These are phyloP conservation scores for Cladorrhinum samala DNA, from an alignment of 495 filamentous ascomycete species.

Conservation along the genomic window DNA sequence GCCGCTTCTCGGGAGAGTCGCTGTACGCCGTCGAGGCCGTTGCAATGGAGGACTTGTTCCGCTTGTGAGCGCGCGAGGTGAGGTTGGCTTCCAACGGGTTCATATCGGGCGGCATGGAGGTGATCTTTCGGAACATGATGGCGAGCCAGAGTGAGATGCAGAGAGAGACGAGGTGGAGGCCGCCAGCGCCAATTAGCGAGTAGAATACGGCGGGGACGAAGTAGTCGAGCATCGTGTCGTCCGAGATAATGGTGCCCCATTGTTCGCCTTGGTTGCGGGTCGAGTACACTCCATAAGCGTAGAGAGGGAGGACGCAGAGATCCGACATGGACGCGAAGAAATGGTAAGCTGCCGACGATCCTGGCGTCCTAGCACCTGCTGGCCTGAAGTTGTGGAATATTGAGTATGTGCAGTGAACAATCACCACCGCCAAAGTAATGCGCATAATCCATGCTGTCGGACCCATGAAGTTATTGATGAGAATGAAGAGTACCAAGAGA, in stretches of 20 bases:
- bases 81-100: slow-evolving; percentile 84
- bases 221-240: slow-evolving; percentile 40
- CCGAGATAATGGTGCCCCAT: slow-evolving; percentile 59
- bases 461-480: slow-evolving; percentile 57
- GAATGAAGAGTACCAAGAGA: slow-evolving; percentile 64
- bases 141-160: slow-evolving; percentile 63
- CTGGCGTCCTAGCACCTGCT: slow-evolving; percentile 60
- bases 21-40: slow-evolving; percentile 47
- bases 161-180: slow-evolving; percentile 64
- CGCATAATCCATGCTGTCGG: slow-evolving; percentile 68
- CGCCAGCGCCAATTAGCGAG: slow-evolving; percentile 51
- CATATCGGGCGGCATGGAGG: slow-evolving; percentile 78
- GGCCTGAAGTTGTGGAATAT: slow-evolving; percentile 69
- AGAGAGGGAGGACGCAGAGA: slow-evolving; percentile 65
- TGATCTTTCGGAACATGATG: slow-evolving; percentile 72
- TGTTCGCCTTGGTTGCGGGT: slow-evolving; percentile 44
- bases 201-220: slow-evolving; percentile 62
- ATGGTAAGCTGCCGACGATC: slow-evolving; percentile 77
- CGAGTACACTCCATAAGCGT: slow-evolving; percentile 62
- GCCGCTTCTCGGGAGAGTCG: slow-evolving; percentile 44
- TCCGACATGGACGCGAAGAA: slow-evolving; percentile 72
- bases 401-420: slow-evolving; percentile 64
- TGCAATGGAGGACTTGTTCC: slow-evolving; percentile 65
- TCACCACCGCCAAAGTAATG: slow-evolving; percentile 59
- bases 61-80: slow-evolving; percentile 68